Base-by-base conservation (phyloP, 2,329 filamentous ascomycete genomes). In the Fusarium sterilihyphosum region DNA sequence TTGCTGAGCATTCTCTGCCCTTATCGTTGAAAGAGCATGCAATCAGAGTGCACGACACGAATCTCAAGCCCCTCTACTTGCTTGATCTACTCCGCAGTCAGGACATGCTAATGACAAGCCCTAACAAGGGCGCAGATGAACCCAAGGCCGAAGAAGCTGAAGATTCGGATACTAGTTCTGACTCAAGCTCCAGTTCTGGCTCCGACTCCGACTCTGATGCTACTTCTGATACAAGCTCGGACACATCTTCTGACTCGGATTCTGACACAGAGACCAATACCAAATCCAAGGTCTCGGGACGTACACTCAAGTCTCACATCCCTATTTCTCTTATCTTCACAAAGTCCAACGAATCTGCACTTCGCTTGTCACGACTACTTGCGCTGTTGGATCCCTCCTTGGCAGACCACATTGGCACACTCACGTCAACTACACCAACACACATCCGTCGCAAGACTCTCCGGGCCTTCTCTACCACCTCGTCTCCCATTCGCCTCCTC, bases 331-430 rank as follows among this genome's bases (percentile, higher is more conserved):
- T 98, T 41, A 91, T 98, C 74, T 98, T 98, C 81, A 95, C 95
- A 53, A 94, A 94, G 77, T 97, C 94, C 65, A 98, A 96, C 80
- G 95, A 98, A 81, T 91, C 92, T 24, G 94, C 96, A 3, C 88
- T 93, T n/a, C 93, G 96, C 67, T 88, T 98, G n/a, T 91, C 93
- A 3, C 92, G 94, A 26, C 90, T 98, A 0, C 86, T 98, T 17
- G 84, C 86, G 4, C 85, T 95, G 4, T 86, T 97, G 29, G 86
- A 90, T 24, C 91, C 92, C 2, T 81, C 85, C 0, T 84, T 92
- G 40, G 84, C 88, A 6, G 79, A 85, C 3, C 84, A 88, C 47
- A 88, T 94, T 61, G 91, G 90, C 67, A 94, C 92, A 1, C 89
- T 96, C 70, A 94, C 94, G 20, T 95, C 94, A 26, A 93, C 93